phyloP scores from a whole-genome alignment of 768 basidiomycete genomes.

The Lactarius tabidus region DNA sequence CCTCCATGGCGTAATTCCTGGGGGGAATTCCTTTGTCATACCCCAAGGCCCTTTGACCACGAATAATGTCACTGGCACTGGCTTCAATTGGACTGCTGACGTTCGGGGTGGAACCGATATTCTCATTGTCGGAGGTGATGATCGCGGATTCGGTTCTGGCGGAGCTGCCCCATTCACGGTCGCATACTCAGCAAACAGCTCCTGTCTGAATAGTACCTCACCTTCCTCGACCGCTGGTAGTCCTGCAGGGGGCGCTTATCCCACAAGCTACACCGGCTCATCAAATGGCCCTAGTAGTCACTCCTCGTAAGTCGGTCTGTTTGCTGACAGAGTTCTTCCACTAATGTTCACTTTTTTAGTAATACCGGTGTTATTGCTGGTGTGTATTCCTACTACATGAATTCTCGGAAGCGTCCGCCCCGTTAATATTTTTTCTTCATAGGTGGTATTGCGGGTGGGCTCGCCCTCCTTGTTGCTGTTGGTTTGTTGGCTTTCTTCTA shows the following conservation, averaged over 20 bases:
- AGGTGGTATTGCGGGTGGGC: constrained; percentile 57
- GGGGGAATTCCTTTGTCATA: constrained; percentile 69
- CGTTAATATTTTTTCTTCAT: constrained; percentile 36
- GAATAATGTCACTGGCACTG: constrained; percentile 46
- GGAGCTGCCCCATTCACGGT: constrained; percentile 61
- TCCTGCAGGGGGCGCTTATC: constrained; percentile 71
- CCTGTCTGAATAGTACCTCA: constrained; percentile 53
- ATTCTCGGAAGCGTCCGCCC: not conserved
- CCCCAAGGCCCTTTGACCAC: constrained; percentile 46
- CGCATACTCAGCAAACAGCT: constrained; percentile 44
- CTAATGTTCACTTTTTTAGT: not conserved
- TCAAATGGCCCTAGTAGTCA: constrained; percentile 28
- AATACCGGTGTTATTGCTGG: constrained; percentile 21
- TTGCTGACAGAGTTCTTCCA: not conserved
- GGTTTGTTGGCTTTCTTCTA: constrained; percentile 45
- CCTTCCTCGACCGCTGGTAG: constrained; percentile 75
- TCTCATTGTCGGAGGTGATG: constrained; percentile 62
- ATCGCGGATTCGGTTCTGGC: constrained; percentile 62
- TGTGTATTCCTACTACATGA: not conserved
- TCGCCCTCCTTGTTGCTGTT: constrained; percentile 42
- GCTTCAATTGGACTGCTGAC: constrained; percentile 65
- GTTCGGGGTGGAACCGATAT: constrained; percentile 63
- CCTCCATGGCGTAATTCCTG: constrained; percentile 73
- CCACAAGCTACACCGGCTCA: constrained; percentile 48
- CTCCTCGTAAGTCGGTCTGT: constrained; percentile 11